Evolutionary conservation across 2,329 filamentous ascomycete genomes (phyloP), one percentile per base, ranked within the genome.

Genomic region (Fusarium coicis): DNA sequence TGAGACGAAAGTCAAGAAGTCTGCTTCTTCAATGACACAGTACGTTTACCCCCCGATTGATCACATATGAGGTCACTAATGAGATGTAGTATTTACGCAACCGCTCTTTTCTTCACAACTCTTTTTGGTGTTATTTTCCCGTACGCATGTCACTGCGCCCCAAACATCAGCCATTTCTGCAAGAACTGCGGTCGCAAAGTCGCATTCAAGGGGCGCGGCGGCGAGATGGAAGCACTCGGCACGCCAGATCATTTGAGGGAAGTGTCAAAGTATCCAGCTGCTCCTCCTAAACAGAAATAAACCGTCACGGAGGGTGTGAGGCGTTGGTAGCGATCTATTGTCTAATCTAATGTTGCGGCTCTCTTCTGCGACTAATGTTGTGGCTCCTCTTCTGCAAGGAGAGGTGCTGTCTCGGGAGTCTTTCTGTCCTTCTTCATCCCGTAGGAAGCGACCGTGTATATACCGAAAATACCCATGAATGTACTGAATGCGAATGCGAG

Each of bases 401-500:
- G 66, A 4, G 76, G 76, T 54, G 76, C 74, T 64, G 70, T 63
- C 65, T 78, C 76, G 15, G 72, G 70, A 7, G 53, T 76, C 54
- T 63, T 66, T 46, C 66, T 62, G 18, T 54, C 62, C 9, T 70
- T 67, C 54, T 68, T 70, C 62, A 78, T 62, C 28, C 90, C 92
- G 80, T 93, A 95, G 70, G 91, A 91, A 3, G 85, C 87, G 62
- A 96, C 90, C 18, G 90, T 88, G 0, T 82, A 86, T 75, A 95
- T 85, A 14, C 93, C 93, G 11, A 93, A 74, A 54, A 95, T 84
- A 5, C 93, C 94, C 21, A 87, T 87, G 7, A 95, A 70, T 71
- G 88, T 88, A 77, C 91, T 93, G 78, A 96, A 93, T 5, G 91
- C 91, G 74, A 96, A 82, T 16, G 93, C 93, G 3, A 94, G 88